Evolutionary conservation across 1,284 basidiomycete genomes (phyloP).

Genomic region (Ceratobasidium sp.): DNA sequence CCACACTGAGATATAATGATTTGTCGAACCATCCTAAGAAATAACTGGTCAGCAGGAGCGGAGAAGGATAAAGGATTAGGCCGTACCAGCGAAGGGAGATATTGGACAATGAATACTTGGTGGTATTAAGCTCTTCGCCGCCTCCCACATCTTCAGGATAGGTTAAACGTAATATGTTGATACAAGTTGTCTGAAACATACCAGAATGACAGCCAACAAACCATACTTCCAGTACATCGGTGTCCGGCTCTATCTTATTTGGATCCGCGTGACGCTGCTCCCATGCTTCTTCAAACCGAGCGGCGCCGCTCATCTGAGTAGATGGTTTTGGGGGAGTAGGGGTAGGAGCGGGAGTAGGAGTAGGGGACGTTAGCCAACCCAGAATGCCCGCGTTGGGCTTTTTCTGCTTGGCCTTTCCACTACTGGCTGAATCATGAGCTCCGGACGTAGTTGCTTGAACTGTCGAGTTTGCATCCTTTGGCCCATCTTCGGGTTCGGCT

Average conservation of each 20-base stretch:
- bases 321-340: constrained; percentile 13
- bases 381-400: constrained; percentile 28
- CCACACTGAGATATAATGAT: constrained; percentile 42
- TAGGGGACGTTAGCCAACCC: constrained; percentile 12
- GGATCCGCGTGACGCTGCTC: constrained; percentile 19
- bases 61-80: background rate
- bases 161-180: background rate
- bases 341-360: no score
- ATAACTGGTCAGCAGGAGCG: background rate
- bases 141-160: constrained; percentile 48
- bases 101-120: constrained; percentile 46
- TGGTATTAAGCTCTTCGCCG: constrained; percentile 44
- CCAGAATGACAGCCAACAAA: constrained; percentile 46
- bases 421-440: constrained; percentile 31
- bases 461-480: background rate
- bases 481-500: background rate
- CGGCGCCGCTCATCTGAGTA: constrained; percentile 33
- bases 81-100: constrained; percentile 46
- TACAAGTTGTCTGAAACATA: constrained; percentile 3
- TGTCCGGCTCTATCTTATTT: constrained; percentile 24
- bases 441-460: constrained; percentile 19
- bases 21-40: constrained; percentile 40
- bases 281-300: constrained; percentile 22
- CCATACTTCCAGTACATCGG: constrained; percentile 50
- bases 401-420: constrained; percentile 7